These are phyloP conservation scores for Ligustrum vulgare DNA, from an alignment of 257 asterid species.

Conservation along the genomic window DNA sequence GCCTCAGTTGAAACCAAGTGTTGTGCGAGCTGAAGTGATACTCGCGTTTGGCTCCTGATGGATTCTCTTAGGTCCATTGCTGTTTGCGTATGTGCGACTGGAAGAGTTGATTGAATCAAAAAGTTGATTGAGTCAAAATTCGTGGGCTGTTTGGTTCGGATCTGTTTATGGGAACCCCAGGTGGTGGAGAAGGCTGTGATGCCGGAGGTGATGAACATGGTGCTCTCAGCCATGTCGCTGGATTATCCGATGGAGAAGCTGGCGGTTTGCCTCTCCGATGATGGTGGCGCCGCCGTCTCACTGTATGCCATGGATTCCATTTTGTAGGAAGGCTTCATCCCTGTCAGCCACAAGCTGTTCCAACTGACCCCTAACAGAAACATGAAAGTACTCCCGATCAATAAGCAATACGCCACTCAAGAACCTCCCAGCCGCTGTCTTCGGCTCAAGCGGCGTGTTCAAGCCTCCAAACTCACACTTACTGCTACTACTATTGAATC, in stretches of 20 bases:
- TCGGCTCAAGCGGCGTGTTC: slow-evolving; percentile 72
- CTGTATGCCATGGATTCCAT: slow-evolving; percentile 72
- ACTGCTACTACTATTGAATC: slow-evolving; percentile 19
- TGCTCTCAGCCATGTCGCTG: slow-evolving; percentile 71
- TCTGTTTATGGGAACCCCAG: too few species aligned
- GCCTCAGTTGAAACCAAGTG: slow-evolving; percentile 38
- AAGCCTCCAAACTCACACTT: slow-evolving; percentile 57
- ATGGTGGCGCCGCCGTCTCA: slow-evolving; percentile 71
- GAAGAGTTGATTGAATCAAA: background rate
- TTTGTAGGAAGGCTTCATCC: slow-evolving; percentile 62
- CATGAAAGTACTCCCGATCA: slow-evolving; percentile 49
- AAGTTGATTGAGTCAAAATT: too few species aligned
- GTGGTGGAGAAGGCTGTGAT: slow-evolving; percentile 79
- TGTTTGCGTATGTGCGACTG: background rate
- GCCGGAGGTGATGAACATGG: slow-evolving; percentile 86
- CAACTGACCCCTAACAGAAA: slow-evolving; percentile 52
- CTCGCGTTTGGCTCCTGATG: slow-evolving; percentile 43
- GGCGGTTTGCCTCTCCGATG: slow-evolving; percentile 75
- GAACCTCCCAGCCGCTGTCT: slow-evolving; percentile 60
- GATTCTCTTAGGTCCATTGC: slow-evolving; percentile 48
- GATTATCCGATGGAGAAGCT: slow-evolving; percentile 73
- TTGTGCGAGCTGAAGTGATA: slow-evolving; percentile 43
- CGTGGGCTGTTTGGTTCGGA: background rate
- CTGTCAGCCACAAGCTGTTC: slow-evolving; percentile 52
- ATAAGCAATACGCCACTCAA: slow-evolving; percentile 59